These are phyloP conservation scores for Chernovozyma sophiae-reginae DNA, from an alignment of 1,139 yeast genomes.

Conservation along the genomic window DNA sequence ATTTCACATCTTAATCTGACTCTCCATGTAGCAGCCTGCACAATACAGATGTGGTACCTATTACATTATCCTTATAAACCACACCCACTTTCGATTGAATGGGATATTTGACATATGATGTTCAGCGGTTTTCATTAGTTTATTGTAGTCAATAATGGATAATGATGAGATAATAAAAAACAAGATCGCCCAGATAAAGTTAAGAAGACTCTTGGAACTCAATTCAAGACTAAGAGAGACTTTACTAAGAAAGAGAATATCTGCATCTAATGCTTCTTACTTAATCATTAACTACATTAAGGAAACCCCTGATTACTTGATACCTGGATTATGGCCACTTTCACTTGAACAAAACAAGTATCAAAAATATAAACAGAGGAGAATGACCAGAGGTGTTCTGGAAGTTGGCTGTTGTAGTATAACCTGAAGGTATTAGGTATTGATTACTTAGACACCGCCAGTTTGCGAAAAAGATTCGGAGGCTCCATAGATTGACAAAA, in stretches of 20 bases:
- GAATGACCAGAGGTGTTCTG: constrained; percentile 14
- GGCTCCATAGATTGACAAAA: too few species aligned
- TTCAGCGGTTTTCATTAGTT: too few species aligned
- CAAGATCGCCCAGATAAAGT: constrained; percentile 32
- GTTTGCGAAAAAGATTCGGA: too few species aligned
- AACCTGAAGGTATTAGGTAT: too few species aligned
- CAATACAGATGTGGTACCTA: background rate
- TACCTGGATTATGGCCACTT: constrained; percentile 50
- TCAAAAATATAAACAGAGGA: constrained; percentile 12
- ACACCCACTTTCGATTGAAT: too few species aligned
- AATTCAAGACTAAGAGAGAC: constrained; percentile 53
- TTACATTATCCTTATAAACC: too few species aligned
- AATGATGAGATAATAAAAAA: background rate
- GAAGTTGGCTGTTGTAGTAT: constrained; percentile 44
- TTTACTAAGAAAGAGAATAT: constrained; percentile 54
- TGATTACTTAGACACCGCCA: too few species aligned
- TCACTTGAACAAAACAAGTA: constrained; percentile 47
- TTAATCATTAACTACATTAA: constrained; percentile 40
- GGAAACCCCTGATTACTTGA: constrained; percentile 48
- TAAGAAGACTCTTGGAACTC: constrained; percentile 60
- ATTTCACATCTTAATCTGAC: too few species aligned
- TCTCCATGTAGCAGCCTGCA: too few species aligned
- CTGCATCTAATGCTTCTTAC: constrained; percentile 65
- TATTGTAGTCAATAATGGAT: background rate
- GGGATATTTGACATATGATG: too few species aligned